phyloP scores from a whole-genome alignment of 2,329 filamentous ascomycete genomes.

The Exophiala viscosa region DNA sequence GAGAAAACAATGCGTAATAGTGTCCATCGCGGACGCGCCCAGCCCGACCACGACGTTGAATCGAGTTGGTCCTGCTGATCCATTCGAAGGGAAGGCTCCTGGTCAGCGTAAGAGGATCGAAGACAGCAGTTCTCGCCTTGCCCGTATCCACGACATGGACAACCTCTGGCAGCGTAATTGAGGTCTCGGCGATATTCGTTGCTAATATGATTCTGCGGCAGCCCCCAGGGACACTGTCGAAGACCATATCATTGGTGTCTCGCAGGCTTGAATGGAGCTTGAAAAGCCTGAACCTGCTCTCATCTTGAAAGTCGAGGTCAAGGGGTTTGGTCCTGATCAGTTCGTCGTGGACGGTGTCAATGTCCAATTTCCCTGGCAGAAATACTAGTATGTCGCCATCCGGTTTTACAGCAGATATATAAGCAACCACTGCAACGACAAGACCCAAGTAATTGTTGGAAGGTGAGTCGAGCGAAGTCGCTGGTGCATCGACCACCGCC shows the following conservation, averaged over 20 bases:
- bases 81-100: slow-evolving; percentile 15
- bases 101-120: slow-evolving; percentile 14
- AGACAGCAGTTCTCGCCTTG: slow-evolving; percentile 52
- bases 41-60: slow-evolving; percentile 87
- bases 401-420: slow-evolving; percentile 43
- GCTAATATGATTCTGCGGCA: slow-evolving; percentile 89
- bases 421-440: slow-evolving; percentile 42
- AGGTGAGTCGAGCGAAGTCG: neutral
- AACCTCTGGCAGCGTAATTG: slow-evolving; percentile 95
- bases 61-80: slow-evolving; percentile 73
- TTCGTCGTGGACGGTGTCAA: slow-evolving; percentile 61
- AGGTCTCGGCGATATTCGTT: slow-evolving; percentile 96
- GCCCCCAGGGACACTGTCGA: slow-evolving; percentile 49
- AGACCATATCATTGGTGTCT: slow-evolving; percentile 43
- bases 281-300: slow-evolving; percentile 41
- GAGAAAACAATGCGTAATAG: slow-evolving; percentile 94
- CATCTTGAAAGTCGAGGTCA: slow-evolving; percentile 42
- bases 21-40: slow-evolving; percentile 91
- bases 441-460: slow-evolving; percentile 33
- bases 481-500: slow-evolving; percentile 27
- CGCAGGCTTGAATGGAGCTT: slow-evolving; percentile 47
- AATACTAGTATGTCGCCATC: slow-evolving; percentile 80
- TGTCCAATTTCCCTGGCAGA: slow-evolving; percentile 88
- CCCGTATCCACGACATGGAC: slow-evolving; percentile 95
- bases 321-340: slow-evolving; percentile 31